Evolutionary conservation across 345 rosid genomes (phyloP).

Genomic region (Euphorbia lathyris): DNA sequence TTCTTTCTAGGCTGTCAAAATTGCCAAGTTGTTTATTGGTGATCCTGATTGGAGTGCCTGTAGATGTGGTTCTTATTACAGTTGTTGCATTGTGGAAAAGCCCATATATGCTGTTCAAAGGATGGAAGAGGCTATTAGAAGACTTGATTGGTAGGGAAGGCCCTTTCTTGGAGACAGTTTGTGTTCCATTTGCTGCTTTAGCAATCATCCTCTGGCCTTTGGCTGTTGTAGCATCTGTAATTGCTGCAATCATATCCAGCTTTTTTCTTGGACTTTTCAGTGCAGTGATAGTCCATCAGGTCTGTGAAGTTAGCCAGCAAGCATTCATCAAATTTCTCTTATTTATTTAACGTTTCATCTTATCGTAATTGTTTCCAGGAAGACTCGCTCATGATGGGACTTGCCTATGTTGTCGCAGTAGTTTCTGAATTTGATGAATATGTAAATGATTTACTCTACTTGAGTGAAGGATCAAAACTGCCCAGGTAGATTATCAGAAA

Average conservation of each 20-base stretch:
- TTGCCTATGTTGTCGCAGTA: constrained; percentile 56
- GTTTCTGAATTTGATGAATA: constrained; percentile 76
- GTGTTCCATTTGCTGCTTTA: constrained; percentile 90
- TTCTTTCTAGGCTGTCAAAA: constrained; percentile 44
- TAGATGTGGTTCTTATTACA: constrained; percentile 55
- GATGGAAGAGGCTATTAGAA: constrained; percentile 85
- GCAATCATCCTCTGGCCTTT: constrained; percentile 83
- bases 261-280: constrained; percentile 65
- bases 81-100: constrained; percentile 73
- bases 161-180: constrained; percentile 77
- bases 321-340: neutral
- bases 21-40: constrained; percentile 67
- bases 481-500: constrained; percentile 50
- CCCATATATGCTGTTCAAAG: constrained; percentile 75
- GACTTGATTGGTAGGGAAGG: constrained; percentile 90
- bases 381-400: constrained; percentile 62
- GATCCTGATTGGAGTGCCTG: constrained; percentile 55
- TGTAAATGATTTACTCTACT: constrained; percentile 73
- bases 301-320: constrained; percentile 16
- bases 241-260: constrained; percentile 56
- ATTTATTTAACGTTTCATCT: constrained; percentile 9
- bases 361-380: constrained; percentile 49
- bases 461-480: constrained; percentile 75
- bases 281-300: constrained; percentile 76
- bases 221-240: constrained; percentile 62